Percentiles rank a stretch among this genome's conserved stretches.
These are phyloP conservation scores for Lycium barbarum DNA, from an alignment of 257 asterid genomes.

Conservation along the genomic window DNA sequence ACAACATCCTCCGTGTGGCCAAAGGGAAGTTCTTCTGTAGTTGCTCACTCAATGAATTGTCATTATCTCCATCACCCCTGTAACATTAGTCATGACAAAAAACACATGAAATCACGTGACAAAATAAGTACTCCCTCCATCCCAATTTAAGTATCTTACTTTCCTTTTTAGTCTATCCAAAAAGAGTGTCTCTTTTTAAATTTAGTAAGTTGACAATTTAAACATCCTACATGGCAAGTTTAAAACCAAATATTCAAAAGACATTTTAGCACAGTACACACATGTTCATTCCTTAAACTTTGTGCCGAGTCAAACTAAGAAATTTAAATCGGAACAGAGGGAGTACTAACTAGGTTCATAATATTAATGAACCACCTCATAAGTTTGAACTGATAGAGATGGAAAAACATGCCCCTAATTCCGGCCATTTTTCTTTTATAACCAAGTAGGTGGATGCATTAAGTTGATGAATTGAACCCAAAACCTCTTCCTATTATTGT, in stretches of 20 bases:
- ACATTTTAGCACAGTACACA: no score
- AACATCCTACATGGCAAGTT: no score
- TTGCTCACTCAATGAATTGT: conserved; percentile 36
- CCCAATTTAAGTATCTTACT: no score
- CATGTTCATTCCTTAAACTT: no score
- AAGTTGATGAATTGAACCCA: not conserved
- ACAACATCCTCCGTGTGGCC: conserved; percentile 67
- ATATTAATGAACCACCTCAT: not conserved
- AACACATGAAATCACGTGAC: not conserved
- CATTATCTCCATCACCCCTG: conserved; percentile 48
- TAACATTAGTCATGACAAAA: not conserved
- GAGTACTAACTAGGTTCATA: not conserved
- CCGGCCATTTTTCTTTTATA: not conserved
- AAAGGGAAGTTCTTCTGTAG: conserved; percentile 40
- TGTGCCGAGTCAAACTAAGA: no score
- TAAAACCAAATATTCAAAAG: no score
- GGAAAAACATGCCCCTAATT: not conserved
- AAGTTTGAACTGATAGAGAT: not conserved
- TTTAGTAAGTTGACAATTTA: no score
- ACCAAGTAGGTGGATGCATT: not conserved
- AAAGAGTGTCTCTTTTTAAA: no score
- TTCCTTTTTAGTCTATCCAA: no score
- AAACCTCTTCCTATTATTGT: not conserved
- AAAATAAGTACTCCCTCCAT: not conserved
- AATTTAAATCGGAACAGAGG: no score